Evolutionary conservation across 1,139 yeast species (phyloP).

Genomic region (Geotrichum citri-aurantii): DNA sequence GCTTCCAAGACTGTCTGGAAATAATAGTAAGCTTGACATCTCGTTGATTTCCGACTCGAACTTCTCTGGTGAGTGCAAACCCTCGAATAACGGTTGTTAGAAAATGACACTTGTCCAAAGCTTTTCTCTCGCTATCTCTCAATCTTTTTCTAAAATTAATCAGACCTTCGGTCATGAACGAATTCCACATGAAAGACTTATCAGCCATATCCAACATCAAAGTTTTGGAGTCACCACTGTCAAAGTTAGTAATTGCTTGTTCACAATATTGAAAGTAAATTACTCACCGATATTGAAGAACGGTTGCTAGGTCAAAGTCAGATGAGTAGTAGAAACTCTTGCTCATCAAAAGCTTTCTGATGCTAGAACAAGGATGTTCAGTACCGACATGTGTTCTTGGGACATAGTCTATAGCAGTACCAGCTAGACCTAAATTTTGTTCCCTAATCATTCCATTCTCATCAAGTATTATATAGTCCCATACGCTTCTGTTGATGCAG

Average conservation of each 20-base stretch:
- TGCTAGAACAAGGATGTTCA: conserved; percentile 79
- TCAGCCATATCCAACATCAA: conserved; percentile 44
- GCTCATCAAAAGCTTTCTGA: conserved; percentile 61
- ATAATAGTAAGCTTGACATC: conserved; percentile 58
- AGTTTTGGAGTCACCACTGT: conserved; percentile 41
- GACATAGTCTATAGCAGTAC: conserved; percentile 22
- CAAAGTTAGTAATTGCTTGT: conserved; percentile 37
- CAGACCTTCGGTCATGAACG: conserved; percentile 81
- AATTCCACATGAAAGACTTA: conserved; percentile 94
- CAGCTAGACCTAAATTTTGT: conserved; percentile 23
- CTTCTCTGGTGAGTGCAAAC: conserved; percentile 70
- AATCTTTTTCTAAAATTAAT: conserved; percentile 66
- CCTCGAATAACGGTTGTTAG: conserved; percentile 91
- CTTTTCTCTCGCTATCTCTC: conserved; percentile 50
- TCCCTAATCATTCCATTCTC: conserved; percentile 55
- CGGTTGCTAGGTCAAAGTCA: conserved; percentile 84
- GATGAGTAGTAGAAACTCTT: conserved; percentile 92
- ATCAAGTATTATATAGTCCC: conserved; percentile 74
- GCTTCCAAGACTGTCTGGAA: conserved; percentile 88
- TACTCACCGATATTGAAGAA: conserved; percentile 51
- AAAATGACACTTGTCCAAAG: conserved; percentile 70
- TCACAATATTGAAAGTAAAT: not conserved
- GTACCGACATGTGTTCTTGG: conserved; percentile 27
- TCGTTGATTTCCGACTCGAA: conserved; percentile 43
- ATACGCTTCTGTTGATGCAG: conserved; percentile 61